Evolutionary conservation across 805 yeast genomes (phyloP), one percentile per base, ranked within the genome.

Genomic region (Ogataea thermomethanolica): DNA sequence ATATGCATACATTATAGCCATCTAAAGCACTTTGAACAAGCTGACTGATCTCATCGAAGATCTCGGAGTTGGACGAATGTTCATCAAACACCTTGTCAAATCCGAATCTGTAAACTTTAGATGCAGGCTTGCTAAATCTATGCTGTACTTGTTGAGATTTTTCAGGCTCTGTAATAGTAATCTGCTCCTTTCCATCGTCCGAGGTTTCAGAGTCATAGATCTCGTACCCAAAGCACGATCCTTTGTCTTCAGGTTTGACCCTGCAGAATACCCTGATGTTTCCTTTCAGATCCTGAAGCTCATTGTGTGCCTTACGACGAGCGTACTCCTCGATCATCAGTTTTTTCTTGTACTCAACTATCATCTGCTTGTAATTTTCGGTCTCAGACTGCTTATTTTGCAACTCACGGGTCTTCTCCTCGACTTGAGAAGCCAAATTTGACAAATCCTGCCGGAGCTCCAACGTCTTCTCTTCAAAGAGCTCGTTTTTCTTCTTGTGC

Each of bases 201-300:
- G 45, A 49, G 27, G 52, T 53, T n/a, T 43, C 8, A 10, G 55
- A 23, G 3, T 49, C 31, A 6, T 35, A 25, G 4, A 44, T 40
- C 11, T 42, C 29, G 33, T 42, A 29, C 5, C 44, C 33, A 34
- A 55, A 50, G 56, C 69, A 48, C 4, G 43, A 37, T 45, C 9
- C 35, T 7, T 5, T 30, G 14, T 9, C 45, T 5, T 69, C 64
- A 0, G 96, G 96, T 39, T 95, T 71, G 5, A 91, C 70, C 27
- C 99, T 71, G 57, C 97, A 91, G 53, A 82, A 87, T 0, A 91
- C 97, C 33, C 98, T 66, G 25, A 93, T 89, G 53, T 88, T 93
- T 1, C 99, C 98, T 60, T 89, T 85, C 27, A 91, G 60, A 44
- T 87, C 95, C 59, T 89, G 96, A 5, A 91, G 65, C 46, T 69